Conservation (phyloP, 1,284 basidiomycete genomes). For the Trichosporon asahii region DNA sequence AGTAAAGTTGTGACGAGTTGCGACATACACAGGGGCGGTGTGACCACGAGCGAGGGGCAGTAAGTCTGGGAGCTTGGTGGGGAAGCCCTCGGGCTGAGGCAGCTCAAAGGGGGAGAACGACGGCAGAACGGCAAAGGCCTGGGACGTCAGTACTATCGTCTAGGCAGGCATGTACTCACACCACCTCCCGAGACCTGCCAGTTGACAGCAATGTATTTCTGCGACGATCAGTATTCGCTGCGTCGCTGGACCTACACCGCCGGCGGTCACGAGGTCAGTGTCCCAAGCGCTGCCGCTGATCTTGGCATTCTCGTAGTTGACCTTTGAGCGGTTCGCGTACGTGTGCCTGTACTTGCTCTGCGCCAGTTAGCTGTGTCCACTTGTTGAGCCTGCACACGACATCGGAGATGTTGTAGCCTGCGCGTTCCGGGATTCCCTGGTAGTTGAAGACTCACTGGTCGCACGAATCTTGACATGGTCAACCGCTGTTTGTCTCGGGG, state of each 20-base stretch:
- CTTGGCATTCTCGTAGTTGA: slow-evolving; percentile 85
- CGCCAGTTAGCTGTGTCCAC: slow-evolving; percentile 9
- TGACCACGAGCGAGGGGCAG: slow-evolving; percentile 84
- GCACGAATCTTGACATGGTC: slow-evolving; percentile 60
- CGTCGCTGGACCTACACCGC: slow-evolving; percentile 59
- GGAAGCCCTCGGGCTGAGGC: slow-evolving; percentile 57
- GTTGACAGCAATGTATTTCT: slow-evolving; percentile 61
- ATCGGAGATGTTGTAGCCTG: too few species aligned
- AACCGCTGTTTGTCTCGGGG: neutral
- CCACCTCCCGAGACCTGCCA: slow-evolving; percentile 96
- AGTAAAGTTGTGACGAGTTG: neutral
- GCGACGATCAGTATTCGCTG: neutral
- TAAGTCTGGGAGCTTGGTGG: slow-evolving; percentile 82
- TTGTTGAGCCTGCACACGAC: neutral
- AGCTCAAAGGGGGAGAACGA: slow-evolving; percentile 67
- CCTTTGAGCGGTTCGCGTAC: slow-evolving; percentile 79
- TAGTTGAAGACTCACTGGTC: slow-evolving; percentile 46
- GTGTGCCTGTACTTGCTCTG: slow-evolving; percentile 71
- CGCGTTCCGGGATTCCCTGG: neutral
- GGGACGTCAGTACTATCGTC: neutral
- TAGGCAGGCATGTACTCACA: too few species aligned
- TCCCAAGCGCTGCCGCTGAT: slow-evolving; percentile 89
- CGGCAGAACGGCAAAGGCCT: slow-evolving; percentile 86
- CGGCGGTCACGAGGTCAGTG: slow-evolving; percentile 88
- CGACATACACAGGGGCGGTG: slow-evolving; percentile 50